These are phyloP conservation scores for Aspergillus ustus DNA, from an alignment of 2,329 filamentous ascomycete species.

Conservation along the genomic window DNA sequence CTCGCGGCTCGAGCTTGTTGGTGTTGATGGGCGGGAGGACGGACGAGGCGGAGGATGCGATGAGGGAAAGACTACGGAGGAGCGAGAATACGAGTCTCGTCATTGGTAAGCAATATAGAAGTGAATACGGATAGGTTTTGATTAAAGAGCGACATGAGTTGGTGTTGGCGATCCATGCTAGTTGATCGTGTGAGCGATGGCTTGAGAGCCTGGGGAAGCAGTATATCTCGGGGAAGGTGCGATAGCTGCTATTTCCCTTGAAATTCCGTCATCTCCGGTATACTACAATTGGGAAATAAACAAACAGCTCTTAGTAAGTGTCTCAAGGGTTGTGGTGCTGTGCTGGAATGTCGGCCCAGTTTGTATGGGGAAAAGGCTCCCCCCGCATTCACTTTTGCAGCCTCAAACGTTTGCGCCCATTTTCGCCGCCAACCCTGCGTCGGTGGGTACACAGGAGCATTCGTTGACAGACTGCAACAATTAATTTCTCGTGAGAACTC, in stretches of 20 bases:
- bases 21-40: slow-evolving; percentile 6
- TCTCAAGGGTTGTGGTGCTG: background rate
- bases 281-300: background rate
- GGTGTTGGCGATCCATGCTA: background rate
- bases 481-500: background rate
- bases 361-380: slow-evolving; percentile 24
- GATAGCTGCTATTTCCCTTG: background rate
- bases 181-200: background rate
- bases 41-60: background rate
- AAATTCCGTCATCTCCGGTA: background rate
- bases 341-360: slow-evolving; percentile 19
- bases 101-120: slow-evolving; percentile 8
- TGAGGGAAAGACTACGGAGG: slow-evolving; percentile 8
- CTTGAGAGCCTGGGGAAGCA: background rate
- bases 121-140: background rate
- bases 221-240: background rate
- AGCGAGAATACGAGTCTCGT: slow-evolving; percentile 6
- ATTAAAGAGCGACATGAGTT: slow-evolving; percentile 1
- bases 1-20: background rate
- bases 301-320: background rate
- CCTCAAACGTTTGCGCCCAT: slow-evolving; percentile 19
- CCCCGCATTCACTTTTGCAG: slow-evolving; percentile 24
- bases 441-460: slow-evolving; percentile 12
- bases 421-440: background rate
- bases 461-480: background rate